These are phyloP conservation scores for Aspergillus conjunctus DNA, from an alignment of 495 filamentous ascomycete species.

Conservation along the genomic window DNA sequence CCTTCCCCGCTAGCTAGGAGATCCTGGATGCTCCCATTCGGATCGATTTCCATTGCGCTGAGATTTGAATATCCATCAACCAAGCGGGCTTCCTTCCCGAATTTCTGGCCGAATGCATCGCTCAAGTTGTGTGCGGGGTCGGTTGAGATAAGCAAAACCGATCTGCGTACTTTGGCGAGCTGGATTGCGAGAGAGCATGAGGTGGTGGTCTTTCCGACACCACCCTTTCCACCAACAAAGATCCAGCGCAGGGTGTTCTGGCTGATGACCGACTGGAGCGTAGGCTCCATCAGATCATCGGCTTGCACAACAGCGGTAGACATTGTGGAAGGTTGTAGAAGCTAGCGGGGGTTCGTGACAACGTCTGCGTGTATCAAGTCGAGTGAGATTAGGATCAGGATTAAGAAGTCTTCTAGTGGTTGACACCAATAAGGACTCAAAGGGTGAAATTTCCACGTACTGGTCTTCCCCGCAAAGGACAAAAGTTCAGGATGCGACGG, in stretches of 20 bases:
- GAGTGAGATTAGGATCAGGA: conserved; percentile 3
- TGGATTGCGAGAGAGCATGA: conserved; percentile 98
- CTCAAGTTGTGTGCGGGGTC: conserved; percentile 98
- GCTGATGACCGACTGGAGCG: conserved; percentile 90
- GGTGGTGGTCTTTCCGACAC: conserved; percentile 99
- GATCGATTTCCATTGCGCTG: conserved; percentile 99
- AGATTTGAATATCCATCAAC: conserved; percentile 91
- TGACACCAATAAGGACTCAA: neutral
- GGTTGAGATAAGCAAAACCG: conserved; percentile 95
- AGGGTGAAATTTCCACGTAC: neutral
- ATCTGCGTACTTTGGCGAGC: conserved; percentile 92
- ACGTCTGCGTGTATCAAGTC: conserved; percentile 5
- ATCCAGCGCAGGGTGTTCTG: conserved; percentile 97
- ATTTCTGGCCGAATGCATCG: conserved; percentile 98
- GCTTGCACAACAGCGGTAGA: conserved; percentile 65
- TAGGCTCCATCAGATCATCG: conserved; percentile 84
- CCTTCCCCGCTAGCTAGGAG: conserved; percentile 81
- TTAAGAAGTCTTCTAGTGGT: neutral
- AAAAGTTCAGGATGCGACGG: conserved; percentile 4
- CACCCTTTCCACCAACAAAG: conserved; percentile 98
- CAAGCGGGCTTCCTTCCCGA: conserved; percentile 95
- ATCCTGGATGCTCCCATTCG: conserved; percentile 97
- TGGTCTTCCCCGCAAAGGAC: neutral
- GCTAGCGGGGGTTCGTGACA: neutral
- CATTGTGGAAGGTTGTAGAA: conserved; percentile 47